Evolutionary conservation across 139 green algal species (phyloP), one percentile per base, ranked within the genome.

Genomic region (Pseudopediastrum boryanum): DNA sequence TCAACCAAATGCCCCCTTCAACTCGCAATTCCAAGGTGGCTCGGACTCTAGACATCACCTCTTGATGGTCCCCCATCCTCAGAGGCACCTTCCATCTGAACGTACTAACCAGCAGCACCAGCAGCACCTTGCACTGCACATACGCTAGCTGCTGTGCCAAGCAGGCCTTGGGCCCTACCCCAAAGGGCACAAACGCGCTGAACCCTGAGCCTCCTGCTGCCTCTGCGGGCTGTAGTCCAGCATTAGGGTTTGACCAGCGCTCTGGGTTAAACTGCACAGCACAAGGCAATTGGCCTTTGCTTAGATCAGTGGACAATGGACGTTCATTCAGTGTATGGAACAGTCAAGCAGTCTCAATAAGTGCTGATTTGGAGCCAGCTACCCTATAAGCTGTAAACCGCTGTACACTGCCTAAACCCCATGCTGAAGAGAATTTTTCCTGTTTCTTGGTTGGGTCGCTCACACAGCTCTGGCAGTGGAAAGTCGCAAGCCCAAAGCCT

Each of bases 161-260:
- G 46, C 71, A 78, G 25, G 71, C 73, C 43, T 80, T 80, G n/a
- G 73, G 73, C 16, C 73, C 73, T 4, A 72, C 64, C 59, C 73
- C 59, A 72, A 80, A 80, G 6, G 73, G 73, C 59, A 80, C 59
- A 64, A 80, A 80, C 35, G 43, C 59, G 0, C 43, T n/a, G 19
- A 23, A 29, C 25, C 73, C 73, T 50, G 73, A 65, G 16, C n/a
- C n/a, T n/a, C n/a, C n/a, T n/a, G n/a, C n/a, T n/a, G n/a, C n/a
- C n/a, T n/a, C n/a, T n/a, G 8, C 9, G 12, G 73, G 73, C 41
- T 80, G 43, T 38, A 33, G 27, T 12, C 31, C 42, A 38, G 8
- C 42, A n/a, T 33, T 38, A 7, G 59, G 42, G 56, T 71, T 58
- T 44, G 64, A 21, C 73, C 73, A 80, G 41, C 73, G 73, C 27